phyloP scores from a whole-genome alignment of 1,284 basidiomycete genomes.

The Tausonia pullulans region DNA sequence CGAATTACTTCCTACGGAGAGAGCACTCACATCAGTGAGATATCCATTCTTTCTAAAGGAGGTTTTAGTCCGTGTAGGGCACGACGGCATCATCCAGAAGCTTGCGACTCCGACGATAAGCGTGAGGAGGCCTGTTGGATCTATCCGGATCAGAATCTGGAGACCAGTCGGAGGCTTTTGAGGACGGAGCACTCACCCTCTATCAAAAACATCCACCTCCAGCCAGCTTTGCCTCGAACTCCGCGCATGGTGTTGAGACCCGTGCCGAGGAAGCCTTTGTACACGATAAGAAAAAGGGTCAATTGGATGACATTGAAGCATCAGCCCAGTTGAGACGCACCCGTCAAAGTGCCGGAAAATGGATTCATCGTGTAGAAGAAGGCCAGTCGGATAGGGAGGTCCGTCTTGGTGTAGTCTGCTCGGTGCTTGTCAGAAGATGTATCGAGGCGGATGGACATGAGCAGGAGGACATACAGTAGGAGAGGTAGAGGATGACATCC shows the following conservation, averaged over 20 bases:
- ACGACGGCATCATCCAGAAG: conserved; percentile 46
- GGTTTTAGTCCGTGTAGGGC: conserved; percentile 30
- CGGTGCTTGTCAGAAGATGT: no score
- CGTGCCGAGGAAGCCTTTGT: conserved; percentile 27
- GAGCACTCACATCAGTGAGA: conserved; percentile 29
- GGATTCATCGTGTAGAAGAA: conserved; percentile 29
- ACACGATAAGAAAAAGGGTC: conserved; percentile 5
- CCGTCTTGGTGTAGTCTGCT: conserved; percentile 14
- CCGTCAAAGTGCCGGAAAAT: no score
- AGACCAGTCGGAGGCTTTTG: background rate
- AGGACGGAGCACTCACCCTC: conserved; percentile 20
- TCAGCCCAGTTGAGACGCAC: background rate
- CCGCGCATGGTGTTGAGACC: conserved; percentile 32
- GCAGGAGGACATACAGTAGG: conserved; percentile 29
- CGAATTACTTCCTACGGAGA: conserved; percentile 43
- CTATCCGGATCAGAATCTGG: conserved; percentile 9
- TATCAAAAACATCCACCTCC: conserved; percentile 30
- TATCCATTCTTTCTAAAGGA: conserved; percentile 28
- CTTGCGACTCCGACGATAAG: conserved; percentile 47
- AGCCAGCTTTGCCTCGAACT: conserved; percentile 25
- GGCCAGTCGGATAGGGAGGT: conserved; percentile 32
- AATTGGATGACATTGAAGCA: background rate
- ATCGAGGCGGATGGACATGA: background rate
- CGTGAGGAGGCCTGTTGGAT: conserved; percentile 39
- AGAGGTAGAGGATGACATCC: conserved; percentile 34